Base-by-base conservation (phyloP, 2,329 filamentous ascomycete species). In the Thermomyces lanuginosus region DNA sequence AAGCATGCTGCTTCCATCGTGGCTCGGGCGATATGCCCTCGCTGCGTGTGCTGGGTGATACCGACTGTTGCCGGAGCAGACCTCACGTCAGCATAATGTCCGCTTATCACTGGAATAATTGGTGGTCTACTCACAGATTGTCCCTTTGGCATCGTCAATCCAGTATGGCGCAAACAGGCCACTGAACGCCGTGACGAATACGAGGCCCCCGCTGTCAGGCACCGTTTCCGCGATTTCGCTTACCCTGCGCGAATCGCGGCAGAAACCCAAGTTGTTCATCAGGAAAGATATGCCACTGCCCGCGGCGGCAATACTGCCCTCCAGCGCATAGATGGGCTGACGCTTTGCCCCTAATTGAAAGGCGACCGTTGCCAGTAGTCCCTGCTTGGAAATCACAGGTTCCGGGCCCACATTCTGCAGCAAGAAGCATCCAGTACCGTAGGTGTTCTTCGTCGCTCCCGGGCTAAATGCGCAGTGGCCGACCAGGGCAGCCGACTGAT, bases 111-210 rank as follows among this genome's bases (percentile, higher is more conserved):
- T 14, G 12, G 6, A n/a, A 30, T 13, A 20, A 11, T 14, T 6
- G 2, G 27, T n/a, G 8, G 27, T 23, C 8, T 14, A 59, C 66
- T 56, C 58, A 73, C 68, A 84, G 30, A 89, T 71, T 4, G 83
- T 92, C 32, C 83, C 83, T 49, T 83, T 77, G 11, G 82, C 82
- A 54, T 91, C 80, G 46, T 92, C 82, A 35, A 92, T 86, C 83
- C 83, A 92, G 53, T 92, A 92, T 0, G 83, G 83, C 1, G 83
- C 83, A 48, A 92, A 92, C 2, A 92, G 65, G 28, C 83, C 83
- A 50, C 76, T 83, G 49, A 92, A 92, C 1, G 83, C 83, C 2
- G 83, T 92, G 33, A 92, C 83, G 42, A 92, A 74, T 10, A 84
- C 70, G 29, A 83, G 76, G 5, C 83, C 83, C 29, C 82, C 83